A percentile compares a stretch with the other conserved stretches of the same genome.
Conservation (phyloP, 2,329 filamentous ascomycete species). For the Ceratocystis variospora region DNA sequence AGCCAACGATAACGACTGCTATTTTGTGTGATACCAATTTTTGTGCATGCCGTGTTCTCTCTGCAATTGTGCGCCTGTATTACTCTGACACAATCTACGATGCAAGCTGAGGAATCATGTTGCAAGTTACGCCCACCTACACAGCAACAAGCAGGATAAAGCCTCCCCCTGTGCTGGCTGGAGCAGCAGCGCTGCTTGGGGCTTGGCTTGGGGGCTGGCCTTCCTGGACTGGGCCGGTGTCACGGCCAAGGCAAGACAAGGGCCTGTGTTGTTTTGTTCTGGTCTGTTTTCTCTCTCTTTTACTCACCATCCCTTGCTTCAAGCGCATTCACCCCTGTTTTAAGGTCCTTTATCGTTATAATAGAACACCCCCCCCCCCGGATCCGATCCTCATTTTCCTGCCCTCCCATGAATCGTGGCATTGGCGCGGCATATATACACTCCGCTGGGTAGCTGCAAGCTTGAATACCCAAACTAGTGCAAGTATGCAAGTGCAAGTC, state of each 20-base stretch:
- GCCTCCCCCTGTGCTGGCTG: neutral
- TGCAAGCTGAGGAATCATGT: neutral
- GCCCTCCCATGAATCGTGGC: neutral
- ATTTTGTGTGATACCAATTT: neutral
- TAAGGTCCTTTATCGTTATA: neutral
- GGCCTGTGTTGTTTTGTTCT: neutral
- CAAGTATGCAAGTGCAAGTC: neutral
- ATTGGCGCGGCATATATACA: neutral
- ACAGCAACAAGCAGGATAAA: neutral
- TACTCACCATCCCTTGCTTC: neutral
- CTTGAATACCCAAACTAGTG: neutral
- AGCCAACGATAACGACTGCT: neutral
- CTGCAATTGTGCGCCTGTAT: neutral
- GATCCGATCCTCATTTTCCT: neutral
- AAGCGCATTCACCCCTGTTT: neutral
- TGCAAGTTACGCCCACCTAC: neutral
- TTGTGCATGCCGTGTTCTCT: neutral
- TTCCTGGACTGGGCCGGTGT: neutral
- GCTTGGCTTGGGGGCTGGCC: neutral
- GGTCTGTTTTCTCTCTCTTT: neutral
- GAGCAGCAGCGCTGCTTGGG: neutral
- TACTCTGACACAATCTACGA: neutral
- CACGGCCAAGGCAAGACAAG: conserved; percentile 1
- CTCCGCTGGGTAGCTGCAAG: neutral
- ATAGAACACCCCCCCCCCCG: neutral